Evolutionary conservation across 257 asterid genomes (phyloP), one percentile per base, ranked within the genome.

Genomic region (Penstemon barbatus): DNA sequence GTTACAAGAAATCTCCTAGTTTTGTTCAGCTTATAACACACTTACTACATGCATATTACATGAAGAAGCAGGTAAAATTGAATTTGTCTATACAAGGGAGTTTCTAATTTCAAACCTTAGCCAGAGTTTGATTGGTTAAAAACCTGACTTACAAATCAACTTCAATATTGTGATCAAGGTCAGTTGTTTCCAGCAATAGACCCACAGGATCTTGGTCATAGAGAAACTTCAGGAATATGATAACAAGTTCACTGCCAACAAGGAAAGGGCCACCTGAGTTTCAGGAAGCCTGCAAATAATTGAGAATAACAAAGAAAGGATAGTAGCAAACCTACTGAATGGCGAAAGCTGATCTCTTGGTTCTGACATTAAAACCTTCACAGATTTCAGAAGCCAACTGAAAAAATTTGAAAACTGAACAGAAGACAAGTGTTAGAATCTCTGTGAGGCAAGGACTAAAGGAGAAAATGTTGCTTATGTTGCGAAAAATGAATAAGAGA

Each of bases 301-400:
- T 54, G 13, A 71, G 42, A 74, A 46, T 41, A 69, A 69, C 37
- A 15, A 61, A 74, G 69, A 72, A 56, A 13, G 75, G 68, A 66
- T 67, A 63, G 56, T 71, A 70, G 33, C 33, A 70, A 77, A 93
- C 99, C 99, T 90, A 78, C 87, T 94, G 80, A 94, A 89, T 61
- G 96, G 97, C 74, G 73, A 80, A 80, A 87, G 91, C 76, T 89
- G 95, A 76, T 94, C 96, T 63, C 92, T 86, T 74, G 96, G 95
- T 80, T 94, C 99, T 40, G 99, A 89, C 96, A 89, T 89, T 66
- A 94, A 85, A 57, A 86, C 86, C 90, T 88, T 91, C 78, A 86
- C 93, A 51, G 86, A 87, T 81, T 88, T 94, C 69, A 85, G 89
- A 81, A 94, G 97, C 99, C 99, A 94, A 81, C 84, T 87, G 95